phyloP scores from a whole-genome alignment of 2,329 filamentous ascomycete genomes.

The Pyrenophora seminiperda region DNA sequence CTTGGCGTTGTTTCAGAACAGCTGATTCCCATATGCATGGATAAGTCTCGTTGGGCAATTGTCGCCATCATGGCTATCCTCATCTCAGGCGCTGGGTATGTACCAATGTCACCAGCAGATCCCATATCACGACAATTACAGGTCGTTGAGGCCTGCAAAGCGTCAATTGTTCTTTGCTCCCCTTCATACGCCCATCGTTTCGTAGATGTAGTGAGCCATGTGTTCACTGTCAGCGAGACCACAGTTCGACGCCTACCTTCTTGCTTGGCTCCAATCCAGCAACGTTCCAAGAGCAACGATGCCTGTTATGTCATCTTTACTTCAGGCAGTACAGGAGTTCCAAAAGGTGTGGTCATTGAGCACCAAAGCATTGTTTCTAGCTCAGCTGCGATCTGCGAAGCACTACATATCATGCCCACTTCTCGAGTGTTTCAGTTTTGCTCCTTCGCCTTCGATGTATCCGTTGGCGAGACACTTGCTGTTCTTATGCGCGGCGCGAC shows the following conservation, averaged over 20 bases:
- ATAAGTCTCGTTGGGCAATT: constrained; percentile 46
- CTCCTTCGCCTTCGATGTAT: constrained; percentile 44
- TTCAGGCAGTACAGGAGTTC: constrained; percentile 41
- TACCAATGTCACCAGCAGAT: constrained; percentile 37
- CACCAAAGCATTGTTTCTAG: constrained; percentile 37
- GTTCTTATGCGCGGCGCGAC: constrained; percentile 39
- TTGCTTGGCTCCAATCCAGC: constrained; percentile 8
- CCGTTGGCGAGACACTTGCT: constrained; percentile 42
- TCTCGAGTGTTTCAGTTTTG: constrained; percentile 46
- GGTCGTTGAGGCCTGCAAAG: constrained; percentile 37
- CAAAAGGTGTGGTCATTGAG: constrained; percentile 41
- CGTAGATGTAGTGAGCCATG: constrained; percentile 19
- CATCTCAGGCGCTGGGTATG: constrained; percentile 43
- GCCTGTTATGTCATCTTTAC: constrained; percentile 41
- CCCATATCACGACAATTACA: constrained; percentile 34
- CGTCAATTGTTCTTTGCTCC: constrained; percentile 37
- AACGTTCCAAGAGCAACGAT: constrained; percentile 26
- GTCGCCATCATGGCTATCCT: constrained; percentile 46
- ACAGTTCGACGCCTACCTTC: constrained; percentile 22
- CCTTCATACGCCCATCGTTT: constrained; percentile 30
- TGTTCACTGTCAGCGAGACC: constrained; percentile 26
- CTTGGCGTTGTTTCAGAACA: constrained; percentile 43
- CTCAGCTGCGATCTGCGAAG: constrained; percentile 36
- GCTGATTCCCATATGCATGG: constrained; percentile 44
- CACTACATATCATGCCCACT: constrained; percentile 31